Evolutionary conservation across 1,139 yeast genomes (phyloP), one percentile per base, ranked within the genome.

Genomic region (Candida glucosophila): DNA sequence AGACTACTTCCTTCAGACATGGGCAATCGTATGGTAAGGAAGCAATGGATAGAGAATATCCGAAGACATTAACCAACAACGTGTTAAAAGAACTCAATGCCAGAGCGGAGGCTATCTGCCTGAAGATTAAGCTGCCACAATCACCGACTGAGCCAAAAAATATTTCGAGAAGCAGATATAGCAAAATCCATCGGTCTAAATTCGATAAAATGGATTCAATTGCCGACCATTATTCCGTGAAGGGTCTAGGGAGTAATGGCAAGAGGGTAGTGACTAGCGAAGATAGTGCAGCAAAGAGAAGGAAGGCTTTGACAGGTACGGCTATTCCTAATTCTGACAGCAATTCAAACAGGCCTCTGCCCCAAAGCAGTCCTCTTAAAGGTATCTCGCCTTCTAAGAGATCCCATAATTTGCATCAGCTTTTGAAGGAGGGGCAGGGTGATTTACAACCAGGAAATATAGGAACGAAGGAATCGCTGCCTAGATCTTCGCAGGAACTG

Each of bases 191-290:
- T 33, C 36, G 52, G 25, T 40, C 46, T 12, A 44, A 52, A 23
- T 59, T 59, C 39, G 49, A 44, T 31, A 49, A 52, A 25, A 59
- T 64, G 68, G 69, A 63, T 19, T 55, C 64, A 17, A 63, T 64
- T 17, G 47, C 55, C 13, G 49, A 42, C 23, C 70, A 64, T 31
- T 64, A 63, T 32, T 57, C 67, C 3, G 47, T 53, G 9, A 21
- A 17, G 13, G 13, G 17, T 16, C 21, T 8, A 10, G 25, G 21
- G 5, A 17, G 14, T 10, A 22, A 20, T 3, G 38, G 38, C 3
- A 35, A 35, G 22, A 29, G 36, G 16, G 26, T 28, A 15, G 17
- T 26, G 18, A 21, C 34, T 5, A 27, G 30, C 10, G 24, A 32
- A 11, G 31, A 33, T 19, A 37, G 47, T 4, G 41, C 42, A 18